Percentiles rank a stretch among this genome's conserved stretches.
phyloP scores from a whole-genome alignment of 2,329 filamentous ascomycete genomes.

The Alternaria novae-zelandiae region DNA sequence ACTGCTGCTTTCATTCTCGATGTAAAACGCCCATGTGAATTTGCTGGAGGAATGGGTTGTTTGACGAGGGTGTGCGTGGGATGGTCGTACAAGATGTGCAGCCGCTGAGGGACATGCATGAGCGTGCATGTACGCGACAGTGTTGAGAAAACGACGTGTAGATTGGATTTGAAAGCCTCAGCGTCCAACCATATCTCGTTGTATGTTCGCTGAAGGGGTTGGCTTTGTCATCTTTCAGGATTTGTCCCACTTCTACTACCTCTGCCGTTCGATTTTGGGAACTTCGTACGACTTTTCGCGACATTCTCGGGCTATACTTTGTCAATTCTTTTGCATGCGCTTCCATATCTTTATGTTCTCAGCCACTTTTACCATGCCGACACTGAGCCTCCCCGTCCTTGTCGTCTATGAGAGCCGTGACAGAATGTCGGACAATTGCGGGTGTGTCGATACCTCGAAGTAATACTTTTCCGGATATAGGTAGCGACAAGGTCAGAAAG shows the following conservation, averaged over 20 bases:
- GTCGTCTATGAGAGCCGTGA: no score
- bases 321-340: no score
- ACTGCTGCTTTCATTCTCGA: neutral
- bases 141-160: neutral
- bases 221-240: neutral
- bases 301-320: no score
- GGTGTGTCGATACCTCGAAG: neutral
- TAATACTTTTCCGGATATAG: neutral
- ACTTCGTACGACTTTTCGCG: no score
- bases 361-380: no score
- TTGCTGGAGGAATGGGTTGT: neutral
- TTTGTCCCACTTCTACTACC: no score
- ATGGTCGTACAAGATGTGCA: neutral
- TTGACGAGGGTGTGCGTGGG: neutral
- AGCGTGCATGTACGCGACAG: neutral
- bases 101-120: neutral
- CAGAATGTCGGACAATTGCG: no score
- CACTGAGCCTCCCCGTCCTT: no score
- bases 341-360: no score
- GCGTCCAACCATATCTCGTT: neutral
- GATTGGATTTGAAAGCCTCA: neutral
- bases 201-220: neutral
- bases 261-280: no score
- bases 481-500: neutral
- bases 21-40: neutral